Evolutionary conservation across 73 alveolate species (phyloP), one percentile per base, ranked within the genome.

Genomic region (Strombidium stylifer): DNA sequence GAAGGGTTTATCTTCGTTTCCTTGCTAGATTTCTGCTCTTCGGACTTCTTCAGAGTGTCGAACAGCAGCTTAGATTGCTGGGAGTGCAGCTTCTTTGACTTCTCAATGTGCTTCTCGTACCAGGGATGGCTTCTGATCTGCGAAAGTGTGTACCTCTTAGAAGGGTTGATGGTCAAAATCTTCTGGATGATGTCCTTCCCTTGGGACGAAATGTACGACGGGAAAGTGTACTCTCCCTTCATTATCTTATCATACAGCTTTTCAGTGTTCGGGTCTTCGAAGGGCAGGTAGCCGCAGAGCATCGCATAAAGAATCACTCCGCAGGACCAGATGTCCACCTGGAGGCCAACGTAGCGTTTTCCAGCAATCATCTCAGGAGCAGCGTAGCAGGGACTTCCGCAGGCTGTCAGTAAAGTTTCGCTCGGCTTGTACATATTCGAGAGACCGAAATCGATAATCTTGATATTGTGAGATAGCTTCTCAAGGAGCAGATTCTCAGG

Each of bases 311-410:
- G 75, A 47, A 93, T 82, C 20, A 93, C 96, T n/a, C 98, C 98
- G 41, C 91, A 71, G 46, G 93, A 71, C 98, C 98, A 91, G 27
- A 91, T 64, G 64, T 91, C 98, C 5, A 91, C 96, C 47, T 65
- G 48, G n/a, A 81, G 53, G 1, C 98, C 98, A 46, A 75, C 69
- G 56, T 91, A 91, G 53, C 76, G 77, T 50, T 79, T 87, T 1
- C 96, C 96, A 24, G 92, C 92, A 15, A 91, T 86, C 95, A 91
- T 91, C 70, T 91, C 98, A 2, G 98, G 98, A 8, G 98, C 96
- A 0, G 98, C 98, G 74, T 91, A 91, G 61, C 98, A 91, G 18
- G 98, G 98, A 20, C 93, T 73, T 35, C 98, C 98, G 44, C 98
- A 91, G 10, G 96, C 95, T 0, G 98, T 91, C 35, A 78, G 84